Conservation (phyloP, 371 early-diverging fungal genomes). For the Mortierella sp. region DNA sequence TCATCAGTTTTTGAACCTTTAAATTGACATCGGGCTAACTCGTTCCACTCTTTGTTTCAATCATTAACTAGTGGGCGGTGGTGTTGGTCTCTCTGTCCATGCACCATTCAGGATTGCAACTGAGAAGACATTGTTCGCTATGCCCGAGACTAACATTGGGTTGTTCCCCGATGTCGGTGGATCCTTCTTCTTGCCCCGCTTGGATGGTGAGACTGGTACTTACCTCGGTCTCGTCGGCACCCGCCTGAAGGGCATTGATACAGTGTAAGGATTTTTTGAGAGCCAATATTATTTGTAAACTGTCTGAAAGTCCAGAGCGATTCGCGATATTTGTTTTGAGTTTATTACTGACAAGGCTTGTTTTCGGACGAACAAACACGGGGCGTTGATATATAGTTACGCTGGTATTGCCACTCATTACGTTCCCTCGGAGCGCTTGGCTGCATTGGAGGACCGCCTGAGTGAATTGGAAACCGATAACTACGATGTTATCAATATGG, state of each 20-base stretch:
- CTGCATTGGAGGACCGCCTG: slow-evolving; percentile 84
- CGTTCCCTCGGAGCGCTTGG: slow-evolving; percentile 87
- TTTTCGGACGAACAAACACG: background rate
- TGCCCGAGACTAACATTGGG: slow-evolving; percentile 95
- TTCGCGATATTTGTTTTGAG: too few relatives aligned
- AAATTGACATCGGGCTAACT: too few relatives aligned
- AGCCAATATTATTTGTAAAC: background rate
- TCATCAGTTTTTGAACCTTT: too few relatives aligned
- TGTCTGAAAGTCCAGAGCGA: background rate
- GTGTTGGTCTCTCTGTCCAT: slow-evolving; percentile 94
- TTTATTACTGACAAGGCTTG: background rate
- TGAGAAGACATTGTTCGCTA: slow-evolving; percentile 92
- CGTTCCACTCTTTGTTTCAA: background rate
- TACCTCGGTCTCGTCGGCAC: slow-evolving; percentile 94
- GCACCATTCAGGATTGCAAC: slow-evolving; percentile 96
- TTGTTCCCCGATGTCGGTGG: slow-evolving; percentile 96
- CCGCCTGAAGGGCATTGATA: slow-evolving; percentile 86
- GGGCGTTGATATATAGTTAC: slow-evolving; percentile 57
- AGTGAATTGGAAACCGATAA: slow-evolving; percentile 86
- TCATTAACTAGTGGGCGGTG: slow-evolving; percentile 88
- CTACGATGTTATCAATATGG: slow-evolving; percentile 85
- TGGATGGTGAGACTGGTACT: slow-evolving; percentile 94
- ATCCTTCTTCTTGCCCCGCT: slow-evolving; percentile 89
- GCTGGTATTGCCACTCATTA: slow-evolving; percentile 98
- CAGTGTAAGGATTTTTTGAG: slow-evolving; percentile 70